Base-by-base conservation (phyloP, 106 monocot genomes). In the Chionographis japonica region DNA sequence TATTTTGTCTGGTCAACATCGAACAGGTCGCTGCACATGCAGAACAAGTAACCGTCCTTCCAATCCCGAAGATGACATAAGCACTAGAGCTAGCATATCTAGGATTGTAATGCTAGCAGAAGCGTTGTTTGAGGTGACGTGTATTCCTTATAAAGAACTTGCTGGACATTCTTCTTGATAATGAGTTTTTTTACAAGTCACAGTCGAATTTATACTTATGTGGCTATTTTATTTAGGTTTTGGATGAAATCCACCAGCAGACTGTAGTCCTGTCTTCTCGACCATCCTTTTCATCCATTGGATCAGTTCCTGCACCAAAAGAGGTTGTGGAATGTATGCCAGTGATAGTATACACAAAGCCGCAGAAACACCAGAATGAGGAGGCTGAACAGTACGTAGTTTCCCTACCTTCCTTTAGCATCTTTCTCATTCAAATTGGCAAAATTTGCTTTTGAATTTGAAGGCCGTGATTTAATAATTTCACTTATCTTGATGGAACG, bases 211-310 rank as follows among this genome's bases (percentile, higher is more conserved):
- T 60, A 19, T 66, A 35, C 52, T 52, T 62, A 1, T 60, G 12
- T 67, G 20, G 61, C n/a, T 58, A 11, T 59, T 51, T 50, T 40
- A 27, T 59, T 27, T 79, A 98, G 97, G 97, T 98, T 69, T 76
- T 98, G 85, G 97, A 92, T 90, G 97, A 98, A 72, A 98, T 98
- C 72, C 97, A 98, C 49, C 97, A 98, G 77, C 97, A 98, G 71
- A 89, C 97, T 53, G 84, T 77, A 4, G 84, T 78, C 27, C 74
- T 98, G 66, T 75, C 86, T 18, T 98, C 97, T 60, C 81, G 78
- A 2, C 92, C 86, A 50, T 87, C 97, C 41, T 73, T 87, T 54
- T 92, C 92, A 27, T 83, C 92, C 3, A 76, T 89, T 73, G 97
- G 97, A 67, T 92, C 97, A 62, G 60, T 87, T 72, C 97, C 97